These are phyloP conservation scores for Solanum arcanum DNA, from an alignment of 257 asterid genomes.

Conservation along the genomic window DNA sequence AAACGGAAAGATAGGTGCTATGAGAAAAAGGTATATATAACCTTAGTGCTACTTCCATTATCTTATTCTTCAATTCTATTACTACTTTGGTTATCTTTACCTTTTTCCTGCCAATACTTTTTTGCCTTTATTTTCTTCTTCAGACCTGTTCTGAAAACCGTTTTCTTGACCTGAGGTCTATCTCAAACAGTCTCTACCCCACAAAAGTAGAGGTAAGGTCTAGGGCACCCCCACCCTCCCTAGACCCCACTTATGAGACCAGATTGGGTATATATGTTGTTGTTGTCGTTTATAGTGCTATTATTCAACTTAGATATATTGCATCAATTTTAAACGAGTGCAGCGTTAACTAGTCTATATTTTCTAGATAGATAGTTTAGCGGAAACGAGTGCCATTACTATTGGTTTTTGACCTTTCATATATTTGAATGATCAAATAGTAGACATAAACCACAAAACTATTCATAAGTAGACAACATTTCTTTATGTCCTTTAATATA, in stretches of 20 bases:
- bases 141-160: neutral
- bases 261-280: neutral
- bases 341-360: neutral
- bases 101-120: neutral
- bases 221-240: neutral
- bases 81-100: neutral
- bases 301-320: neutral
- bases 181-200: neutral
- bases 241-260: neutral
- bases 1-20: conserved; percentile 95
- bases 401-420: neutral
- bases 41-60: neutral
- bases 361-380: neutral
- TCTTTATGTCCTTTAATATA: neutral
- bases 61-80: neutral
- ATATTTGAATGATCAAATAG: neutral
- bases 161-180: neutral
- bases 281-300: neutral
- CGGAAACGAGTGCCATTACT: neutral
- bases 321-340: neutral
- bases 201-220: neutral
- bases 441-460: neutral
- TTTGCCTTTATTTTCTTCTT: neutral
- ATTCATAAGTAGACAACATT: neutral
- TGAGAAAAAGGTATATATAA: conserved; percentile 69